Evolutionary conservation across 139 green algal species (phyloP).

Genomic region (Micractinium conductrix): DNA sequence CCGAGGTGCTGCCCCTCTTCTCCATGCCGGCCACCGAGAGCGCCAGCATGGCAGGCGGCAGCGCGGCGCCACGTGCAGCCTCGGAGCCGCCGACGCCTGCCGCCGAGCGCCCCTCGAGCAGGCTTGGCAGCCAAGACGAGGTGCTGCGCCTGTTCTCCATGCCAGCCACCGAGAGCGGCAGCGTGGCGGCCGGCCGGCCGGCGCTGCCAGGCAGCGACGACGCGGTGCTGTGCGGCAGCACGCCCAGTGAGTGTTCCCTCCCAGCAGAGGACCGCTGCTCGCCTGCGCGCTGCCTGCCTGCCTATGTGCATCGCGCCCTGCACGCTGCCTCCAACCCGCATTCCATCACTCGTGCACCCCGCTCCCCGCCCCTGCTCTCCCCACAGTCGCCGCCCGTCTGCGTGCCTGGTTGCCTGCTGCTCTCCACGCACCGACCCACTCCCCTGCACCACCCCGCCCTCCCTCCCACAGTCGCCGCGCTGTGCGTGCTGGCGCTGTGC

Average conservation of each 20-base stretch:
- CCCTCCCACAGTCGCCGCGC: not conserved
- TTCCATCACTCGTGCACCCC: too few species aligned
- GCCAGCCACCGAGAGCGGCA: too few species aligned
- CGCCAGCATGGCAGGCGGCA: too few species aligned
- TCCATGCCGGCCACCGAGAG: too few species aligned
- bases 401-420: not conserved
- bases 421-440: not conserved
- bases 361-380: too few species aligned
- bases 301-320: too few species aligned
- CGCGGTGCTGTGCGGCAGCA: not conserved
- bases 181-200: not conserved
- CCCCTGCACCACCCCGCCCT: not conserved
- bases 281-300: not conserved
- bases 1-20: too few species aligned
- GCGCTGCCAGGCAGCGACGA: not conserved
- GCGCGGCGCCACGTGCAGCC: too few species aligned
- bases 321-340: too few species aligned
- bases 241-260: too few species aligned
- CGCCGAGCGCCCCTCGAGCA: not conserved
- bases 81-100: not conserved
- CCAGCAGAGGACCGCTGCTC: too few species aligned
- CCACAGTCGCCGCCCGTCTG: too few species aligned
- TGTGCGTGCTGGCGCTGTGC: not conserved
- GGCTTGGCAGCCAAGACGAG: not conserved
- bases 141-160: not conserved